These are phyloP conservation scores for Monosporozyma servazzii DNA, from an alignment of 805 yeast species.

Conservation along the genomic window DNA sequence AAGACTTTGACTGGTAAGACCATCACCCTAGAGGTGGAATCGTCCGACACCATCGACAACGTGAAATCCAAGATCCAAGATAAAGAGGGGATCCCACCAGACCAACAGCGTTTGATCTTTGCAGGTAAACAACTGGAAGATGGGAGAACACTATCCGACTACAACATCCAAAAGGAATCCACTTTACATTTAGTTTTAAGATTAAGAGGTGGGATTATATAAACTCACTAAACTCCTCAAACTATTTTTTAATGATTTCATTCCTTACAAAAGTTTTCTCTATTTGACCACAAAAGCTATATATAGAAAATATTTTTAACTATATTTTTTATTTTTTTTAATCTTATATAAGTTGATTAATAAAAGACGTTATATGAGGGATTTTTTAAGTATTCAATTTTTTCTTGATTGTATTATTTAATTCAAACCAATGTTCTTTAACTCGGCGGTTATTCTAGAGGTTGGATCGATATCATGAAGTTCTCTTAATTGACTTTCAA, in stretches of 20 bases:
- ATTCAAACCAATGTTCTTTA: conserved; percentile 17
- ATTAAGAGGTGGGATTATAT: conserved; percentile 66
- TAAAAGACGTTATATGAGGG: conserved; percentile 1
- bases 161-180: conserved; percentile 63
- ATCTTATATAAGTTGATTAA: not conserved
- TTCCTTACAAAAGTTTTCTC: not conserved
- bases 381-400: not conserved
- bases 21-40: conserved; percentile 87
- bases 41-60: conserved; percentile 88
- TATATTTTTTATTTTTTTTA: not conserved
- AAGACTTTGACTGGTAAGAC: conserved; percentile 36
- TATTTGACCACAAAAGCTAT: not conserved
- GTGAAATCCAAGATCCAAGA: conserved; percentile 73
- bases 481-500: conserved; percentile 20
- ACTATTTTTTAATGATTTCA: not conserved
- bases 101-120: conserved; percentile 57
- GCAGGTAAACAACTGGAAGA: conserved; percentile 60
- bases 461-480: conserved; percentile 34
- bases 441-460: conserved; percentile 37
- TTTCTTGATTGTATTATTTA: not conserved
- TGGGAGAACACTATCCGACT: conserved; percentile 59
- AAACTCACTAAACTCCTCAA: not conserved
- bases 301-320: not conserved
- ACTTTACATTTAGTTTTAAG: conserved; percentile 60
- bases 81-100: conserved; percentile 64